Evolutionary conservation across 805 yeast species (phyloP).

Genomic region (Yamadazyma paraphyllophila): DNA sequence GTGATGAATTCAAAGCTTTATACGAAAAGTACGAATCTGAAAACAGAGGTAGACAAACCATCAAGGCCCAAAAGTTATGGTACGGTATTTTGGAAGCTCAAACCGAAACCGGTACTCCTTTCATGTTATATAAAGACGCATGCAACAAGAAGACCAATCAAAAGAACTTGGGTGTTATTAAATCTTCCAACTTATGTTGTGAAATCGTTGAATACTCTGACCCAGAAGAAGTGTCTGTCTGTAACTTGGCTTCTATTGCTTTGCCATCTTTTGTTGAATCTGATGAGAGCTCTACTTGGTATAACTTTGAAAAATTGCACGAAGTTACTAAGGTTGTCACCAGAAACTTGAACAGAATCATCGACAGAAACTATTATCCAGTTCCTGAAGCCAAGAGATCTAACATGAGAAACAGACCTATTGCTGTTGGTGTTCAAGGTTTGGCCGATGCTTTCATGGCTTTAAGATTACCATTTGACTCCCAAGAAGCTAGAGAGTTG

Average conservation of each 20-base stretch:
- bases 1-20: conserved; percentile 53
- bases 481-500: conserved; percentile 53
- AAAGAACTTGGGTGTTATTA: conserved; percentile 58
- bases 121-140: conserved; percentile 63
- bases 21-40: conserved; percentile 52
- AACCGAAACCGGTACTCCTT: conserved; percentile 65
- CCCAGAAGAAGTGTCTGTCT: conserved; percentile 59
- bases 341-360: conserved; percentile 54
- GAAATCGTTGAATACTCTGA: conserved; percentile 61
- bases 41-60: conserved; percentile 47
- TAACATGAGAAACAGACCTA: conserved; percentile 58
- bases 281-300: conserved; percentile 43
- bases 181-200: conserved; percentile 61
- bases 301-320: conserved; percentile 56
- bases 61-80: conserved; percentile 63
- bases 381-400: conserved; percentile 53
- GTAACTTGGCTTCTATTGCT: conserved; percentile 60
- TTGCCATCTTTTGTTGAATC: conserved; percentile 55
- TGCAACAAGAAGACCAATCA: conserved; percentile 59
- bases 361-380: conserved; percentile 57
- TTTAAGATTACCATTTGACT: conserved; percentile 56
- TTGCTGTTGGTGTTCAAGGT: conserved; percentile 65
- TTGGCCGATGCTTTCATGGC: conserved; percentile 58
- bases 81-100: conserved; percentile 59
- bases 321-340: conserved; percentile 53